These are phyloP conservation scores for Trifolium repens DNA, from an alignment of 306 rosid species.

Conservation along the genomic window DNA sequence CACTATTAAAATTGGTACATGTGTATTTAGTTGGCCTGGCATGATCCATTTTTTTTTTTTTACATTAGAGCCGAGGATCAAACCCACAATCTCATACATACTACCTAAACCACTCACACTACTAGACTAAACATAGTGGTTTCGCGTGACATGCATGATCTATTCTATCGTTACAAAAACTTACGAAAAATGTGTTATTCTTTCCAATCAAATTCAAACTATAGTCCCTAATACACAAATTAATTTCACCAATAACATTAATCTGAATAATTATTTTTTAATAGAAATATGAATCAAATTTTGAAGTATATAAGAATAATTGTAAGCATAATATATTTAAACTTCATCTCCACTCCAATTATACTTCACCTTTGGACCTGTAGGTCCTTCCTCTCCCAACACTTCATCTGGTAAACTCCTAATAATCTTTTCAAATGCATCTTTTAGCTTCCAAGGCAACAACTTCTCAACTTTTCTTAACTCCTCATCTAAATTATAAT, in stretches of 20 bases:
- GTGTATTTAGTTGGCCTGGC: no score
- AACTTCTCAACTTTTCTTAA: neutral
- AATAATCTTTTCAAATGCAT: constrained; percentile 4
- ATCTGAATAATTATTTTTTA: neutral
- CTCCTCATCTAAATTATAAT: constrained; percentile 1
- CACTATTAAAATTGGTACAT: no score
- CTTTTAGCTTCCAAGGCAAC: neutral
- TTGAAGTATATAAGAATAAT: neutral
- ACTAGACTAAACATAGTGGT: no score
- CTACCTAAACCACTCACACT: no score
- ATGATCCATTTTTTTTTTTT: no score
- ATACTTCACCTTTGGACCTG: constrained; percentile 3
- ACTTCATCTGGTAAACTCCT: neutral
- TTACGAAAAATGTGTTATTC: no score
- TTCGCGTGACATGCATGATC: no score
- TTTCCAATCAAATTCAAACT: neutral
- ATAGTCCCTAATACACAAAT: neutral
- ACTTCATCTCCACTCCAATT: constrained; percentile 18
- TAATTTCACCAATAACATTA: constrained; percentile 5
- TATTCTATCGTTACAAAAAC: no score
- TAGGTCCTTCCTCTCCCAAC: constrained; percentile 9
- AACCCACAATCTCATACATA: no score
- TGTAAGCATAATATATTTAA: neutral
- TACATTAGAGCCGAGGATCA: no score
- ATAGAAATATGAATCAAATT: neutral